Evolutionary conservation across 352 stramenopile genomes (phyloP), one percentile per base, ranked within the genome.

Genomic region (Globisporangium middletonii): DNA sequence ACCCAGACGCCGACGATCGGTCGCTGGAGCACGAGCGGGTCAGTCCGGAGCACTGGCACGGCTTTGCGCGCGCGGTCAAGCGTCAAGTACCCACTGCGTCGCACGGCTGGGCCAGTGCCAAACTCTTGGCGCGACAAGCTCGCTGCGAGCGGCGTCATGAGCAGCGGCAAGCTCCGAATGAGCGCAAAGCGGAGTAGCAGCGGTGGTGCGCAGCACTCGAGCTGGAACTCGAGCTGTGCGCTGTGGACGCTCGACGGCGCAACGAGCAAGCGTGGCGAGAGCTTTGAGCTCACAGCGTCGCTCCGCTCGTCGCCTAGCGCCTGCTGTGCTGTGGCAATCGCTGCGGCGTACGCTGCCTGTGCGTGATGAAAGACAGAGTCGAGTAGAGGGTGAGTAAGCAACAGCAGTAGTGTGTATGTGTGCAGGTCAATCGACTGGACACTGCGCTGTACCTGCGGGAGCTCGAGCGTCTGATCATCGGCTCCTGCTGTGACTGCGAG

Each of bases 1-100:
- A 89, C 69, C 83, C 83, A 92, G 48, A 92, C 23, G 13, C 83
- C 83, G 1, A 92, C 79, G 51, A 90, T 66, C 2, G 80, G 83
- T 26, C 79, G 73, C 52, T 88, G 75, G 4, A 80, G 52, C 43
- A 89, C 76, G 15, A 92, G 68, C 47, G 83, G 78, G 33, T 92
- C 83, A 1, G 82, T 72, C 65, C 88, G 82, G 9, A 92, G 67
- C 48, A 92, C 47, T 13, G 83, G 78, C 1, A 91, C 83, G 0
- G 83, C 83, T 53, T 92, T 92, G 0, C 83, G 73, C n/a, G 81
- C 77, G 16, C 74, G 75, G 52, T 92, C 83, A 0, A 92, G 68
- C 23, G 83, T 92, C 12, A 92, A 54, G 51, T 86, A 91, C 0
- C 83, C 83, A 19, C 62, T 87, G 33, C 75, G 68, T 12, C 72